These are phyloP conservation scores for Venturia aucupariae DNA, from an alignment of 2,329 filamentous ascomycete species.

Conservation along the genomic window DNA sequence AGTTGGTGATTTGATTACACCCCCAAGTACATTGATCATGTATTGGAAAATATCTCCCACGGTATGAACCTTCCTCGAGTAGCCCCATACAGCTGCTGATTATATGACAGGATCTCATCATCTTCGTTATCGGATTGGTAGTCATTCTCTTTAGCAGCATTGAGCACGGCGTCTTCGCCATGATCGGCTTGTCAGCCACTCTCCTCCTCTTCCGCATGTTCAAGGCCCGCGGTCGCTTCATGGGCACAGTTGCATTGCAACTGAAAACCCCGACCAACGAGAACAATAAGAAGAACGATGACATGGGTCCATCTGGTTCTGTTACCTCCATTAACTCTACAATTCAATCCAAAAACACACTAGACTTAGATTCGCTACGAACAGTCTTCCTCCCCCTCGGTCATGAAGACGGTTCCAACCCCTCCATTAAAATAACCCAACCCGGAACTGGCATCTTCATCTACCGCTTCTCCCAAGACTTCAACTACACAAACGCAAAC, in stretches of 20 bases:
- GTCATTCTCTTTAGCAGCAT: constrained; percentile 8
- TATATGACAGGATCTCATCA: constrained; percentile 24
- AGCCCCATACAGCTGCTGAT: not conserved
- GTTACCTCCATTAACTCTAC: not conserved
- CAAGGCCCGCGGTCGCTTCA: constrained; percentile 3
- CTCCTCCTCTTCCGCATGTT: constrained; percentile 7
- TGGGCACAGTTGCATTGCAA: not conserved
- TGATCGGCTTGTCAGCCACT: not conserved
- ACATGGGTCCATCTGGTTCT: not conserved
- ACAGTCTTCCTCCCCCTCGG: not conserved
- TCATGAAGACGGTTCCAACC: constrained; percentile 3
- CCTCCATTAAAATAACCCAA: not conserved
- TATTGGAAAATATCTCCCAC: constrained; percentile 48
- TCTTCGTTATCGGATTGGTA: not conserved
- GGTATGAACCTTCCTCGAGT: not conserved
- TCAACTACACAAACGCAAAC: constrained; percentile 10
- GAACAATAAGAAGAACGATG: not conserved
- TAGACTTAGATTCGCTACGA: not conserved
- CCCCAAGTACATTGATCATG: constrained; percentile 62
- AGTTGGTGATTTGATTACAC: constrained; percentile 53
- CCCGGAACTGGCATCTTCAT: constrained; percentile 8
- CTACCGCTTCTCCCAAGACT: constrained; percentile 9
- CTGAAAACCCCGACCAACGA: not conserved
- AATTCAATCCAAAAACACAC: not conserved
- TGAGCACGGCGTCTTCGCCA: constrained; percentile 5